Conservation (phyloP, 176 grass and related monocot genomes). For the Carex pumila region DNA sequence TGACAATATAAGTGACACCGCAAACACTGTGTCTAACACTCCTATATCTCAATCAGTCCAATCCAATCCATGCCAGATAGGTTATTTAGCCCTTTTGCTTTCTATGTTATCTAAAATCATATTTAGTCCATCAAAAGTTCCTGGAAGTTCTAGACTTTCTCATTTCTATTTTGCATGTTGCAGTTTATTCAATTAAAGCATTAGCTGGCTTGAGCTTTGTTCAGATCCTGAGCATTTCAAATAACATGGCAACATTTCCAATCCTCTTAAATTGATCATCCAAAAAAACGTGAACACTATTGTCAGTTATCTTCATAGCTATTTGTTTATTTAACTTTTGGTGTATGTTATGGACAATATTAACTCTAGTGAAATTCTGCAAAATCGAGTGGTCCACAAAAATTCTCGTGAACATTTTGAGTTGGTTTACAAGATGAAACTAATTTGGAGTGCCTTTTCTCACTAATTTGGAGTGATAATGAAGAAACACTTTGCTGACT, state of each 20-base stretch:
- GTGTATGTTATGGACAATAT: not conserved
- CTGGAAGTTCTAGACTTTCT: not conserved
- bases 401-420: not conserved
- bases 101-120: not conserved
- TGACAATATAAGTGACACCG: not conserved
- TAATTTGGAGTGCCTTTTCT: too few species aligned
- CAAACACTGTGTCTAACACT: not conserved
- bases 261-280: not conserved
- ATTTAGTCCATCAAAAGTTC: not conserved
- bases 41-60: not conserved
- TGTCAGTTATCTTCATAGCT: not conserved
- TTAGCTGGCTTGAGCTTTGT: not conserved
- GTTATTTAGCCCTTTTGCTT: not conserved
- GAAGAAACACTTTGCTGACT: not conserved
- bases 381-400: not conserved
- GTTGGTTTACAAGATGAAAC: not conserved
- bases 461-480: not conserved
- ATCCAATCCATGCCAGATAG: not conserved
- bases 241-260: not conserved
- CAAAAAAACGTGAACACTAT: not conserved
- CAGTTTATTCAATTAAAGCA: not conserved
- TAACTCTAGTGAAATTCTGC: not conserved
- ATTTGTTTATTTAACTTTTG: not conserved
- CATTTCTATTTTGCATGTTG: not conserved
- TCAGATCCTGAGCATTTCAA: not conserved